Base-by-base conservation (phyloP, 2,329 filamentous ascomycete genomes). In the Tolypocladium capitatum region DNA sequence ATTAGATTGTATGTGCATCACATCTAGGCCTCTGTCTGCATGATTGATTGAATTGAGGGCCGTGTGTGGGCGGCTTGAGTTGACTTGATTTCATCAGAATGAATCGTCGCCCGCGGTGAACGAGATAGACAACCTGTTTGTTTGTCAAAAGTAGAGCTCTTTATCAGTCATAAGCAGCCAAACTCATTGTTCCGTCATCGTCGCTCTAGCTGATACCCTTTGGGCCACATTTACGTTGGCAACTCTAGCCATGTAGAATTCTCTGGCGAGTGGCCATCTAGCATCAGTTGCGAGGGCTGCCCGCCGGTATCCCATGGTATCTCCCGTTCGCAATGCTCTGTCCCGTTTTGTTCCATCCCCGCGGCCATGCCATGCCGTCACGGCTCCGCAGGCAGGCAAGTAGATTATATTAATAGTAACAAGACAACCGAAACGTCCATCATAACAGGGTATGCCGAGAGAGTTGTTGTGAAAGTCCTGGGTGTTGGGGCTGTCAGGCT, bases 251-350 rank as follows among this genome's bases (percentile, higher is more conserved):
- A 36, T 38, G 31, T 8, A 43, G 21, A 34, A 35, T 42, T 38
- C 41, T 24, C 20, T 18, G n/a, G 18, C 34, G 31, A 27, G 11
- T 5, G 24, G 35, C 21, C 21, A 46, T 10, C 24, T 7, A 24
- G 38, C 38, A 28, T 42, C 24, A 18, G 16, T 30, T 32, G 40
- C 28, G 5, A 34, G 46, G 18, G 11, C 18, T 42, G 38, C 27
- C 43, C n/a, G 10, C 28, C 36, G 33, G 20, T 43, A 40, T 45
- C 38, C 40, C 45, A 35, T 49, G 33, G 36, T 46, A 46, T 49
- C 38, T 45, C 55, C 52, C 10, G 33, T 35, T 45, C 20, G 8
- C 32, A 34, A 18, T 18, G n/a, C n/a, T 24, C 24, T 35, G 32
- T 35, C 35, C 33, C 27, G 13, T 40, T 40, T 34, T 20, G 18